A percentile compares a stretch with the other conserved stretches of the same genome.
Conservation (phyloP, 2,329 filamentous ascomycete species). For the Penicillium psychrosexuale region DNA sequence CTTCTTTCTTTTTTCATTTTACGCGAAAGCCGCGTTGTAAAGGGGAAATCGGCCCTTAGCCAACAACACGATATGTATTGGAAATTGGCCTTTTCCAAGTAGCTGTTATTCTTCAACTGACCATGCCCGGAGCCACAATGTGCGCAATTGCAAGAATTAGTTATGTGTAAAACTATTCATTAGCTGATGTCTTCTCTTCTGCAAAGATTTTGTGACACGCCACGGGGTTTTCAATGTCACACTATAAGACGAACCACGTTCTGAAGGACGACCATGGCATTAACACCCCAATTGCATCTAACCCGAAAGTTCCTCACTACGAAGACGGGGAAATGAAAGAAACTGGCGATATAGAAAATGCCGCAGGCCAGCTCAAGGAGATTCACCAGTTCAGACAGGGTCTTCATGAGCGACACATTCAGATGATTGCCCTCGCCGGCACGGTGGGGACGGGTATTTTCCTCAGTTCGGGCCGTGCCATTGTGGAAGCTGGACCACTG, state of each 20-base stretch:
- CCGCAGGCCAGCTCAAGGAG: slow-evolving; percentile 22
- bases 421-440: slow-evolving; percentile 41
- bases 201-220: not conserved
- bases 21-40: not conserved
- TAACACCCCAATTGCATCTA: not conserved
- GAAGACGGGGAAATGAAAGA: slow-evolving; percentile 11
- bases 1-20: not conserved
- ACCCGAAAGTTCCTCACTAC: slow-evolving; percentile 8
- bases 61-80: not conserved
- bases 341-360: slow-evolving; percentile 18
- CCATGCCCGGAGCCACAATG: not conserved
- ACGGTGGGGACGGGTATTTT: slow-evolving; percentile 41
- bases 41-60: not conserved
- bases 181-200: not conserved
- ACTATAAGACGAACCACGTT: not conserved
- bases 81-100: not conserved
- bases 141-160: not conserved
- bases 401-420: slow-evolving; percentile 34
- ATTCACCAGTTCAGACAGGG: slow-evolving; percentile 24
- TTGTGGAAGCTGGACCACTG: slow-evolving; percentile 32
- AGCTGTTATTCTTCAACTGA: not conserved
- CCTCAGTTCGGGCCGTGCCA: slow-evolving; percentile 34
- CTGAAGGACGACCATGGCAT: slow-evolving; percentile 3
- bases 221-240: not conserved
- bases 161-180: not conserved